These are phyloP conservation scores for Thielaviopsis euricoi DNA, from an alignment of 2,329 filamentous ascomycete species.

Conservation along the genomic window DNA sequence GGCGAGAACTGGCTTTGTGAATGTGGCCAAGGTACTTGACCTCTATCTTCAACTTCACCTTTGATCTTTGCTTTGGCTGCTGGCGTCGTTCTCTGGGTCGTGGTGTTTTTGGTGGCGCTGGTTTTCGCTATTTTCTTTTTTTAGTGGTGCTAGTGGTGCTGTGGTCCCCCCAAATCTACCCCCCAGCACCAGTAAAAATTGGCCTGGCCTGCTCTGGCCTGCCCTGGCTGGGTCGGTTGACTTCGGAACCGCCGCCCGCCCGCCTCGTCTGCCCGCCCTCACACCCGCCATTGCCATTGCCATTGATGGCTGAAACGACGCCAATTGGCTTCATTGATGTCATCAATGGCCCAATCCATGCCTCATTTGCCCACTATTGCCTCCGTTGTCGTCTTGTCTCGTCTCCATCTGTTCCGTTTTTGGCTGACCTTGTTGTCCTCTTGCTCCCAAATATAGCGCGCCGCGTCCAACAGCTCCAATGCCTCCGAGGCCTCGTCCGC, in stretches of 20 bases:
- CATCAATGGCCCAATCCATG: not conserved
- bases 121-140: not conserved
- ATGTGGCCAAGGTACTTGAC: conserved; percentile 52
- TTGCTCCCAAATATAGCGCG: conserved; percentile 29
- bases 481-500: conserved; percentile 55
- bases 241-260: not conserved
- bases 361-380: not conserved
- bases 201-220: not conserved
- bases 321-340: not conserved
- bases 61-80: not conserved
- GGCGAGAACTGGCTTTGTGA: conserved; percentile 55
- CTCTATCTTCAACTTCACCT: conserved; percentile 16
- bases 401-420: not conserved
- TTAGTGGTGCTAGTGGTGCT: not conserved
- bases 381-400: not conserved
- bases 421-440: conserved; percentile 8
- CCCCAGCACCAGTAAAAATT: not conserved
- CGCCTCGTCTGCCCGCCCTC: not conserved
- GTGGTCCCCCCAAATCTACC: not conserved
- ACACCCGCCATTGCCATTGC: not conserved
- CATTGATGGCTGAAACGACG: not conserved
- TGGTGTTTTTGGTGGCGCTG: not conserved
- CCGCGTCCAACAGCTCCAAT: conserved; percentile 57
- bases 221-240: not conserved
- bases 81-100: not conserved